phyloP scores from a whole-genome alignment of 768 basidiomycete genomes.

The Tulasnella sp. region DNA sequence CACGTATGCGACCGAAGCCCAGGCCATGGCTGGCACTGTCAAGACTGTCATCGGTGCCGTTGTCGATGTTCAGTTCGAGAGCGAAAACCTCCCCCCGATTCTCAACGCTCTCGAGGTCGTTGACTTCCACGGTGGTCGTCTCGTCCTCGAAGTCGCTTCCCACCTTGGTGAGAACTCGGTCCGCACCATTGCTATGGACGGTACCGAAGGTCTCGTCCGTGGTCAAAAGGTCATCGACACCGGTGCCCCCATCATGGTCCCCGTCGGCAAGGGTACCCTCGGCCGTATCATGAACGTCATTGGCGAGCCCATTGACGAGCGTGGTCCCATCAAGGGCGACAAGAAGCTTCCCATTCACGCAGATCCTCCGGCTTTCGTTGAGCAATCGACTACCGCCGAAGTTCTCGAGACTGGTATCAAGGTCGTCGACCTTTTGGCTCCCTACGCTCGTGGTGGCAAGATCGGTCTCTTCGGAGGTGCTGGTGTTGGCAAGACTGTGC shows the following conservation, averaged over 20 bases:
- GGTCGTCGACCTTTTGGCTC: conserved; percentile 98
- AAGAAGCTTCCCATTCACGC: conserved; percentile 91
- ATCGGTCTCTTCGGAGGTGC: conserved; percentile 99
- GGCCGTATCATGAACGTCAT: conserved; percentile 99
- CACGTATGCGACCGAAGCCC: conserved; percentile 86
- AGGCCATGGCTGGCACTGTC: conserved; percentile 63
- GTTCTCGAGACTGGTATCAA: conserved; percentile 99
- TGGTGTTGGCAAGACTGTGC: conserved; percentile 99
- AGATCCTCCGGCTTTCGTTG: conserved; percentile 94
- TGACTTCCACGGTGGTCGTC: conserved; percentile 86
- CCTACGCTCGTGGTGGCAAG: conserved; percentile 99
- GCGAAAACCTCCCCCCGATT: conserved; percentile 90
- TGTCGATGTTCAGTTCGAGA: conserved; percentile 98
- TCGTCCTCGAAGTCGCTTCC: conserved; percentile 97
- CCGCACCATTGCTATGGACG: conserved; percentile 99
- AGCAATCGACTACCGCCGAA: conserved; percentile 98
- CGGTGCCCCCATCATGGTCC: conserved; percentile 91
- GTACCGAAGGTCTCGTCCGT: conserved; percentile 99
- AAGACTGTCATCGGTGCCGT: conserved; percentile 99
- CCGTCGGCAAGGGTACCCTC: conserved; percentile 88
- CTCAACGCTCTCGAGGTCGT: conserved; percentile 98
- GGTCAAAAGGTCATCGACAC: conserved; percentile 97
- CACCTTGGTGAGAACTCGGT: conserved; percentile 99
- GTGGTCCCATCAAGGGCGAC: conserved; percentile 96
- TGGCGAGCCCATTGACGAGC: conserved; percentile 99